Evolutionary conservation across 352 stramenopile species (phyloP).

Genomic region (Globisporangium okanoganense): DNA sequence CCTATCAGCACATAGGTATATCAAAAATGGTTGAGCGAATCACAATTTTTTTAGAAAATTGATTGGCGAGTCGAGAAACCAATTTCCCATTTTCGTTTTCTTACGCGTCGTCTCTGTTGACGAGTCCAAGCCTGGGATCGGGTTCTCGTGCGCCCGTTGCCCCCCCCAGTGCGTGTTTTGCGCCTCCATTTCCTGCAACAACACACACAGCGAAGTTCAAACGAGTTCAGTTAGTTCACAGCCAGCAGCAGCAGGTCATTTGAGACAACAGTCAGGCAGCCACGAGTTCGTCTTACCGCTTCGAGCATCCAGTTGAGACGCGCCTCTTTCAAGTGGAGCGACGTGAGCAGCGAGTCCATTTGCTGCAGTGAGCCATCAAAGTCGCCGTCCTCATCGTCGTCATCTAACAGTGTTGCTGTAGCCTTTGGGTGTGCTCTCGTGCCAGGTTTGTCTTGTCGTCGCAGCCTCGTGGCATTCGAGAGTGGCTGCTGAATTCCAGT

Average conservation of each 20-base stretch:
- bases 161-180: slow-evolving; percentile 34
- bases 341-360: slow-evolving; percentile 37
- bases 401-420: neutral
- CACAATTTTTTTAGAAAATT: too few species aligned
- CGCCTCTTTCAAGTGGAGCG: slow-evolving; percentile 55
- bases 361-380: slow-evolving; percentile 22
- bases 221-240: neutral
- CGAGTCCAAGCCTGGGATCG: neutral
- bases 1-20: neutral
- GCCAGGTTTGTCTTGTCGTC: neutral
- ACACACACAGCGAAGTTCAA: too few species aligned
- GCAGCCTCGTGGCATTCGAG: neutral
- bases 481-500: neutral
- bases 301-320: slow-evolving; percentile 72
- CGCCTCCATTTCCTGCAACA: slow-evolving; percentile 58
- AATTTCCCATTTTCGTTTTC: neutral
- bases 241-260: neutral
- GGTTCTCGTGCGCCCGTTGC: neutral
- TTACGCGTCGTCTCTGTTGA: slow-evolving; percentile 3
- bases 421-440: neutral
- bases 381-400: slow-evolving; percentile 10
- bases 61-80: neutral
- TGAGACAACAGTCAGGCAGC: too few species aligned
- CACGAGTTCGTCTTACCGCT: slow-evolving; percentile 23
- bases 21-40: neutral